A percentile compares a stretch with the other conserved stretches of the same genome.
phyloP scores from a whole-genome alignment of 2,329 filamentous ascomycete genomes.

The Zymoseptoria passerinii region DNA sequence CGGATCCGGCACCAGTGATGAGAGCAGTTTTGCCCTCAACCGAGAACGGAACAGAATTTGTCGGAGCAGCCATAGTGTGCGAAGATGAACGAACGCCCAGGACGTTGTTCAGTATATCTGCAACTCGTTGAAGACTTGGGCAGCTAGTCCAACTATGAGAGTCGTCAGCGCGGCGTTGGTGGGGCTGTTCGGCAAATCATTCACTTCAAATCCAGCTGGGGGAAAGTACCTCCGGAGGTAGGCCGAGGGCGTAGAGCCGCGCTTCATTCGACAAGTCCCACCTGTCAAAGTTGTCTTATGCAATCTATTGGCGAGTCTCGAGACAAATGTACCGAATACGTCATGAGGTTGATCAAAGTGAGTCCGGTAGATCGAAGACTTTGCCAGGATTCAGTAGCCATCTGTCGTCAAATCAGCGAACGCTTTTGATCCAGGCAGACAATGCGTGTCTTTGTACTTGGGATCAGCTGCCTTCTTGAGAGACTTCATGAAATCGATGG shows the following conservation, averaged over 20 bases:
- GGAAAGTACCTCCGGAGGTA: no score
- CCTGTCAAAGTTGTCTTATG: no score
- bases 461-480: conserved; percentile 15
- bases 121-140: background rate
- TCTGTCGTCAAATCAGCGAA: conserved; percentile 1
- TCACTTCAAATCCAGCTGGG: background rate
- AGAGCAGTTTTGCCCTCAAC: conserved; percentile 41
- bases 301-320: no score
- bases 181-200: background rate
- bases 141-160: background rate
- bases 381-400: conserved; percentile 19
- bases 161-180: background rate
- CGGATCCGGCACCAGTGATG: conserved; percentile 41
- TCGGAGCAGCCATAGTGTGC: conserved; percentile 16
- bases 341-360: background rate
- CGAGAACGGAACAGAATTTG: conserved; percentile 26
- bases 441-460: conserved; percentile 3
- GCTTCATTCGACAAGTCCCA: background rate
- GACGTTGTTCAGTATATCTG: background rate
- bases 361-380: conserved; percentile 10
- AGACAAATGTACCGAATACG: background rate
- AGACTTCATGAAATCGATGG: conserved; percentile 16
- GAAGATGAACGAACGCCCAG: no score
- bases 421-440: background rate
- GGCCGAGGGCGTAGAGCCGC: background rate